phyloP scores from a whole-genome alignment of 768 basidiomycete species.

The Amanita jacksonii region DNA sequence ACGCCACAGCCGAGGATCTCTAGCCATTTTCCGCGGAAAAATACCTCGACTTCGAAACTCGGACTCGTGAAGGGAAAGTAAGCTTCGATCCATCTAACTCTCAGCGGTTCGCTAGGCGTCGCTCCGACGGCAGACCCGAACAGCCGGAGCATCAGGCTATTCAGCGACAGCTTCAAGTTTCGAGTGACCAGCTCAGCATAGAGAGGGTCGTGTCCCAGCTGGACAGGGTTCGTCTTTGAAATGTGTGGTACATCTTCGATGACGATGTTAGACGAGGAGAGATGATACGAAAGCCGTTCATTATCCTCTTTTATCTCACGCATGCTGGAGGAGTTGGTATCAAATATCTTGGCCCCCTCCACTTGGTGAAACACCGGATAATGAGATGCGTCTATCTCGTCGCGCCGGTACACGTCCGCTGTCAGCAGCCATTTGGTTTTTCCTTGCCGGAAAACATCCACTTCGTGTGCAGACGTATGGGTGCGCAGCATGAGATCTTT shows the following conservation, averaged over 20 bases:
- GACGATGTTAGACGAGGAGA: slow-evolving; percentile 66
- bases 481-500: slow-evolving; percentile 86
- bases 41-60: slow-evolving; percentile 96
- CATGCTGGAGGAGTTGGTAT: slow-evolving; percentile 45
- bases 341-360: slow-evolving; percentile 85
- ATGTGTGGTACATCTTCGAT: slow-evolving; percentile 82
- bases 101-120: slow-evolving; percentile 57
- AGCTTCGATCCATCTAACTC: slow-evolving; percentile 95
- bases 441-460: slow-evolving; percentile 76
- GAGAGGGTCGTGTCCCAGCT: slow-evolving; percentile 64
- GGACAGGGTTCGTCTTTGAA: slow-evolving; percentile 69
- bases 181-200: slow-evolving; percentile 66
- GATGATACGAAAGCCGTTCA: slow-evolving; percentile 41
- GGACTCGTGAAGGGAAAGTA: slow-evolving; percentile 98
- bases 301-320: slow-evolving; percentile 67
- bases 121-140: slow-evolving; percentile 56
- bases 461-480: slow-evolving; percentile 97
- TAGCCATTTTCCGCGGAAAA: slow-evolving; percentile 93
- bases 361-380: slow-evolving; percentile 99
- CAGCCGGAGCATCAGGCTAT: slow-evolving; percentile 71
- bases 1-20: slow-evolving; percentile 95
- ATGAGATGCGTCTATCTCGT: slow-evolving; percentile 95
- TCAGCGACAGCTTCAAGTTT: slow-evolving; percentile 86
- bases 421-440: slow-evolving; percentile 82
- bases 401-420: slow-evolving; percentile 94